Base-by-base conservation (phyloP, 225 moss, liverwort and hornwort species). In the Polytrichum commune region DNA sequence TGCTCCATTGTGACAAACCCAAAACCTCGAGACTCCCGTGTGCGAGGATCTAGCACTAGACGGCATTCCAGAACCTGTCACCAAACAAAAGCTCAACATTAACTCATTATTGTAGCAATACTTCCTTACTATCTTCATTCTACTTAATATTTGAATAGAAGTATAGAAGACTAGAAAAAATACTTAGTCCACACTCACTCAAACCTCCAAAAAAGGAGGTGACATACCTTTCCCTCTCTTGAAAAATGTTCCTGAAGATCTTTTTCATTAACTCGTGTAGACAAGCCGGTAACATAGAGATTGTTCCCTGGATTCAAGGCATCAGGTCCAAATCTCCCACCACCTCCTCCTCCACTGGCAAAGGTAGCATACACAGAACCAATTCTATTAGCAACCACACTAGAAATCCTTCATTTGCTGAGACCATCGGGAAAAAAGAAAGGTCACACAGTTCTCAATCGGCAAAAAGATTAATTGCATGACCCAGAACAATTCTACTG, bases 1-100 rank as follows among this genome's bases (percentile, higher is more conserved):
- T 96, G 96, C 79, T 96, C 92, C 93, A 96, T 96, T n/a, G 96
- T 96, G 60, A 96, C 96, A 73, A 96, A 96, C 27, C 96, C 96
- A 71, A 96, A 96, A 46, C 96, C 96, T 75, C 96, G 92, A 0
- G 96, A 96, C 73, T 96, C 96, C 0, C 93, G 91, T 1, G 96
- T 96, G 2, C 96, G 92, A 57, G 96, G 96, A 72, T 96, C 96
- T 20, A 96, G 88, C 38, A 96, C 93, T 73, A 96, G 81, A 65
- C 96, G 92, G 62, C 96, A 96, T 83, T 96, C 96, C 84, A 93
- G 73, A 22, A 96, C 96, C 96, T 96, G 80, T 54, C 38, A 38
- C 13, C 38, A 38, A 33, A 38, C 13, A 38, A 38, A 32, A 38
- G 38, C 38, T 38, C 38, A 38, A 2, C 0, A 38, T 38, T 2